Evolutionary conservation across 805 yeast species (phyloP).

Genomic region (Pichia ethanolica): DNA sequence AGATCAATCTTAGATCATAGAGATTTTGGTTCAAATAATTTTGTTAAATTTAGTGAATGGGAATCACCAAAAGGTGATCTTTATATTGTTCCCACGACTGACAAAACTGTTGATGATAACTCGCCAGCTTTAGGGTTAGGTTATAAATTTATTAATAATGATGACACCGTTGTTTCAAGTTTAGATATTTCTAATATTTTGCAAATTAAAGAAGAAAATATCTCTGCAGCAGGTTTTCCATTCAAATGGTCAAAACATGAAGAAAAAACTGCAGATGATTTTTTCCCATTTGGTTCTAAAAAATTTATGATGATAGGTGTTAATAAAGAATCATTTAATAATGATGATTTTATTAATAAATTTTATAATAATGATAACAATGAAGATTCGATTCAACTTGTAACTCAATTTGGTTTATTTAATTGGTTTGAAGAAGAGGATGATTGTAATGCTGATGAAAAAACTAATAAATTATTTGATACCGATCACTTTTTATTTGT

Average conservation of each 20-base stretch:
- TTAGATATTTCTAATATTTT: constrained; percentile 4
- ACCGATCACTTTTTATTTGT: constrained; percentile 23
- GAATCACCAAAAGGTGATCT: constrained; percentile 18
- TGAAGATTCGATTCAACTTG: neutral
- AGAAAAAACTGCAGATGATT: constrained; percentile 9
- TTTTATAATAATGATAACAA: neutral
- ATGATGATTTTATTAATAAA: neutral
- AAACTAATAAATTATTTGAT: constrained; percentile 13
- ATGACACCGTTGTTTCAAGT: constrained; percentile 5
- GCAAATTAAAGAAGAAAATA: constrained; percentile 21
- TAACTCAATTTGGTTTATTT: neutral
- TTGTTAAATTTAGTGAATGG: constrained; percentile 22
- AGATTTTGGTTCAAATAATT: constrained; percentile 7
- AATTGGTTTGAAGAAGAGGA: constrained; percentile 13
- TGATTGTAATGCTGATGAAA: constrained; percentile 11
- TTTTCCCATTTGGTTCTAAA: constrained; percentile 22
- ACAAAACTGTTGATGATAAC: neutral
- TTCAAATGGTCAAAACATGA: constrained; percentile 17
- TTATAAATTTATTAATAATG: constrained; percentile 8
- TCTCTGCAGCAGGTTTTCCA: constrained; percentile 25
- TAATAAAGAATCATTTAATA: neutral
- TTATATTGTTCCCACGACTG: constrained; percentile 19
- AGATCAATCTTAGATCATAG: constrained; percentile 17
- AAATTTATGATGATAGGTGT: constrained; percentile 22
- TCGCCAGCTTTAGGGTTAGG: constrained; percentile 9